Conservation (phyloP, 2,329 filamentous ascomycete species). For the Didymella keratinophila region DNA sequence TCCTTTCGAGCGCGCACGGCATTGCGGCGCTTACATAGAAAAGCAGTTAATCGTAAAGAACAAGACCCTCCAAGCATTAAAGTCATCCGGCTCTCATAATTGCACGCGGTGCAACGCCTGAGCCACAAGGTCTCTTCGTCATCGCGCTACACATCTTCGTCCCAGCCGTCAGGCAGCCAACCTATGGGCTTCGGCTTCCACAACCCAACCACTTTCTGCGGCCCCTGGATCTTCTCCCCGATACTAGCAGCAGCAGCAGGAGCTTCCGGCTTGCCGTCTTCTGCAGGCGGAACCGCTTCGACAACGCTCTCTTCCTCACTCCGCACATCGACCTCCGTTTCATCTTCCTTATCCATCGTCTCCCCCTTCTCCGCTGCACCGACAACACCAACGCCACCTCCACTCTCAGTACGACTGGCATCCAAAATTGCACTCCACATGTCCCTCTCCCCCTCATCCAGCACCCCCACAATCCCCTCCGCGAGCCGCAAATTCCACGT, state of each 20-base stretch:
- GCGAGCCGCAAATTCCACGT: slow-evolving; percentile 51
- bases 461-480: slow-evolving; percentile 38
- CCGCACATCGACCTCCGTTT: background rate
- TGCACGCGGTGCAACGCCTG: background rate
- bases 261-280: background rate
- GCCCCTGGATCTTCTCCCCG: slow-evolving; percentile 31
- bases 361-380: slow-evolving; percentile 5
- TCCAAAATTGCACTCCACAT: slow-evolving; percentile 41
- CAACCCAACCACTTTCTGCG: slow-evolving; percentile 42
- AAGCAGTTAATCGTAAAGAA: background rate
- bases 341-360: slow-evolving; percentile 1
- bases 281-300: background rate
- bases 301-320: background rate
- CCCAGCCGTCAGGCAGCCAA: slow-evolving; percentile 36
- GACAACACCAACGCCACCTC: slow-evolving; percentile 19
- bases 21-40: background rate
- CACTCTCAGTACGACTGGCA: slow-evolving; percentile 33
- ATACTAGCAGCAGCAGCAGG: background rate
- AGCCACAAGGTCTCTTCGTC: background rate
- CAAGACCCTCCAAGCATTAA: background rate
- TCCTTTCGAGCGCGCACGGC: background rate
- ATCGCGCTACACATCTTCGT: slow-evolving; percentile 26
- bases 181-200: slow-evolving; percentile 47
- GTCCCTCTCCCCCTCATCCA: slow-evolving; percentile 20
- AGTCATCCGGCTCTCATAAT: background rate